A percentile compares a stretch with the other conserved stretches of the same genome.
phyloP scores from a whole-genome alignment of 1,284 basidiomycete genomes.

The Pseudozyma flocculosa region DNA sequence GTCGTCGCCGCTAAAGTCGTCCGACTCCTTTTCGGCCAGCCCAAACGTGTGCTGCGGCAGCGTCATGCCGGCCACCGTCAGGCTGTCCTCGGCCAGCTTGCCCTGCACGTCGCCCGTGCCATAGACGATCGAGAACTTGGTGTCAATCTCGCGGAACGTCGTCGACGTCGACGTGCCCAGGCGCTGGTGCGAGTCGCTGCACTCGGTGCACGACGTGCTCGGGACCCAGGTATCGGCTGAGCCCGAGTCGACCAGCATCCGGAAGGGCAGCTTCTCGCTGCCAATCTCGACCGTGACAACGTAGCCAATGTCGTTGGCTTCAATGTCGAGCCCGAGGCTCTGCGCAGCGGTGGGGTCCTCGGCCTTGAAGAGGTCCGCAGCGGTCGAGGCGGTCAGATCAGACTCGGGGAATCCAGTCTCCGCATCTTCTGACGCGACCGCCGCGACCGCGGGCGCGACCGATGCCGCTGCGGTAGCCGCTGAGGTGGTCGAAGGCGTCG shows the following conservation, averaged over 20 bases:
- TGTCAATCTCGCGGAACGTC: conserved; percentile 64
- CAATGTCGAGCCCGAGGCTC: conserved; percentile 73
- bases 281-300: conserved; percentile 75
- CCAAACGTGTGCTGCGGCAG: conserved; percentile 72
- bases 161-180: conserved; percentile 70
- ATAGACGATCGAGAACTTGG: conserved; percentile 73
- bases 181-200: conserved; percentile 63
- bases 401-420: conserved; percentile 15
- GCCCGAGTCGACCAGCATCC: conserved; percentile 74
- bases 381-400: conserved; percentile 16
- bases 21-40: conserved; percentile 67
- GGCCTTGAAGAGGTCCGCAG: conserved; percentile 33
- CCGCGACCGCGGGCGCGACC: background rate
- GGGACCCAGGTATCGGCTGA: conserved; percentile 75
- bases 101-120: conserved; percentile 71
- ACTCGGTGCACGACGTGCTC: conserved; percentile 31
- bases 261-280: conserved; percentile 71
- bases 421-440: conserved; percentile 1
- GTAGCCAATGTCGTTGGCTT: conserved; percentile 67
- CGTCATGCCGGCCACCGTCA: conserved; percentile 69
- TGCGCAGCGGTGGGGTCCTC: conserved; percentile 62
- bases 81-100: conserved; percentile 68
- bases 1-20: conserved; percentile 63
- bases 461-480: background rate
- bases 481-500: background rate